Base-by-base conservation (phyloP, 2,329 filamentous ascomycete genomes). In the Neonectria neomacrospora region DNA sequence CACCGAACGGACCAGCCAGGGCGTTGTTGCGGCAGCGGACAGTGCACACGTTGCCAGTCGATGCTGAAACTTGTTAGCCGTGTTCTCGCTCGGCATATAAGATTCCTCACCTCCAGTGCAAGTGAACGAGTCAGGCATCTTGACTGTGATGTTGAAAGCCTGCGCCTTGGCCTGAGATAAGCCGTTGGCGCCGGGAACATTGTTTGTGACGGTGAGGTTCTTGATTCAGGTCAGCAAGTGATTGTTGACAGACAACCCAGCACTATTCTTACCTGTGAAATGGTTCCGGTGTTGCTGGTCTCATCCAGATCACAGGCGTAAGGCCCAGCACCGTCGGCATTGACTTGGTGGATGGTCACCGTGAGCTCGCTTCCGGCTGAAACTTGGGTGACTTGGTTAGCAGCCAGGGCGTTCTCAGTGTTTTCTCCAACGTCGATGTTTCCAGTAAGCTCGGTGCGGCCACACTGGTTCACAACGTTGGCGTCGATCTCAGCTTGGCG, bases 311-410 rank as follows among this genome's bases (percentile, higher is more conserved):
- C 85, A 60, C 86, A 88, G 2, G 77, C 69, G 66, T 84, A 88
- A 2, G 86, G 86, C 0, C 85, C 89, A 63, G 86, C 88, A 61
- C 89, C 89, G 68, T 91, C 89, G 39, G 81, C 81, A 77, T 90
- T 91, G 75, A 91, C 87, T 75, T 90, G 88, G 78, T 90, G 88
- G 10, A 90, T 80, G 1, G 87, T 90, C 82, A 91, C 90, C 1
- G 61, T 78, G 30, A 88, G 41, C 41, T 78, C 64, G 39, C 77
- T 78, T 30, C 85, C 85, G 2, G 78, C 67, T 65, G 80, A 72
- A 56, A 87, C 85, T 59, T 82, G 76, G 2, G 86, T 87, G 4
- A 88, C 82, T 4, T 77, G 71, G 1, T 70, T 66, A 5, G 80
- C 80, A 6, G 80, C 75, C 2, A 88, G 66, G 5, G 82, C 82